These are phyloP conservation scores for Pestalotiopsis sp. DNA, from an alignment of 2,329 filamentous ascomycete genomes.

Conservation along the genomic window DNA sequence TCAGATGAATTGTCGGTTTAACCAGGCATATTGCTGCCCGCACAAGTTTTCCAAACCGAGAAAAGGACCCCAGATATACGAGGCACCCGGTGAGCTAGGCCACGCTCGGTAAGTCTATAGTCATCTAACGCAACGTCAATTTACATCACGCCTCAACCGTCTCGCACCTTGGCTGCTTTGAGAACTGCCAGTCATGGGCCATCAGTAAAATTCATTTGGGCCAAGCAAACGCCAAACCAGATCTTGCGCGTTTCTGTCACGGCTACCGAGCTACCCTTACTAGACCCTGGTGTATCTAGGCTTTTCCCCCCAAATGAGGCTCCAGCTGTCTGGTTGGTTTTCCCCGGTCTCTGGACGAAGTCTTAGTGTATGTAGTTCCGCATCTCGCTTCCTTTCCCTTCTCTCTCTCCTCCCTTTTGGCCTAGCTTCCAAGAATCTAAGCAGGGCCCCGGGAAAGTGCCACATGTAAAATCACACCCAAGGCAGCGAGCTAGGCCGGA, in stretches of 20 bases:
- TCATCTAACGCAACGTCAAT: constrained; percentile 5
- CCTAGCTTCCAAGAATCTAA: neutral
- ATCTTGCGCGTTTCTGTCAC: neutral
- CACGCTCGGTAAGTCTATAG: neutral
- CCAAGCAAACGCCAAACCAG: neutral
- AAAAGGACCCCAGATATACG: constrained; percentile 1
- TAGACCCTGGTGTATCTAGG: neutral
- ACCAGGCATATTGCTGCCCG: neutral
- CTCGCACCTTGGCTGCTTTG: constrained; percentile 1
- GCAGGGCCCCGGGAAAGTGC: neutral
- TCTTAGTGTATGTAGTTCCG: neutral
- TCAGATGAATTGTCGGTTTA: neutral
- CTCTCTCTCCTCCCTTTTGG: neutral
- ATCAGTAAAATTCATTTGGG: neutral
- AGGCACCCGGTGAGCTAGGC: neutral
- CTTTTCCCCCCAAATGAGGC: neutral
- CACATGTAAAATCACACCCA: constrained; percentile 1
- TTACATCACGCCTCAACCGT: constrained; percentile 2
- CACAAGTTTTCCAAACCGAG: neutral
- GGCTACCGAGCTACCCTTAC: no score
- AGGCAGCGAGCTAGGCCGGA: neutral
- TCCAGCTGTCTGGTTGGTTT: neutral
- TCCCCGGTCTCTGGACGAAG: neutral
- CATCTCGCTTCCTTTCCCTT: neutral
- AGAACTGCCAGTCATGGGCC: neutral